Evolutionary conservation across 257 asterid species (phyloP).

Genomic region (Solanum virginianum): DNA sequence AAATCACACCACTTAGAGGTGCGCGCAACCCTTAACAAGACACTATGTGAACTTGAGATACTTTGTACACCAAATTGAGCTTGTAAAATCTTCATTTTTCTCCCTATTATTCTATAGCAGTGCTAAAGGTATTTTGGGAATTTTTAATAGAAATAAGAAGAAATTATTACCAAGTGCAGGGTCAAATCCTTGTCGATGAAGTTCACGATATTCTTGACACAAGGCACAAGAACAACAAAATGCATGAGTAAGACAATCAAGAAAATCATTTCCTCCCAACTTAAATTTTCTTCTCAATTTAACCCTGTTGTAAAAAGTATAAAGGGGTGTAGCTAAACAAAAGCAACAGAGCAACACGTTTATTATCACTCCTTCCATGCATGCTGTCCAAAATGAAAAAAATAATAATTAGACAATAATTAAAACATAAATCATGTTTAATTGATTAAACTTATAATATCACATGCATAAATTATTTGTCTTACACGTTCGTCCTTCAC

Average conservation of each 20-base stretch:
- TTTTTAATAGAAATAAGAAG: neutral
- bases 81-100: too few relatives aligned
- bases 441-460: neutral
- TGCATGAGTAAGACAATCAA: constrained; percentile 16
- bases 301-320: constrained; percentile 2
- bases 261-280: constrained; percentile 7
- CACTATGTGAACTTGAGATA: too few relatives aligned
- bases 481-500: constrained; percentile 23
- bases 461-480: neutral
- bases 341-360: neutral
- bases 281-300: constrained; percentile 11
- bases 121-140: too few relatives aligned
- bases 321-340: neutral
- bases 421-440: neutral
- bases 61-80: too few relatives aligned
- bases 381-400: neutral
- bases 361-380: constrained; percentile 10
- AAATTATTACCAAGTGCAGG: constrained; percentile 16
- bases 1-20: too few relatives aligned
- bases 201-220: constrained; percentile 28
- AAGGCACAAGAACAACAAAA: constrained; percentile 12
- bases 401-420: neutral
- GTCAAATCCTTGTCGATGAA: constrained; percentile 20
- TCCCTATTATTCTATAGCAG: too few relatives aligned
- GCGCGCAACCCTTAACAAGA: too few relatives aligned